phyloP scores from a whole-genome alignment of 257 asterid species.

The Leonotis leonurus region DNA sequence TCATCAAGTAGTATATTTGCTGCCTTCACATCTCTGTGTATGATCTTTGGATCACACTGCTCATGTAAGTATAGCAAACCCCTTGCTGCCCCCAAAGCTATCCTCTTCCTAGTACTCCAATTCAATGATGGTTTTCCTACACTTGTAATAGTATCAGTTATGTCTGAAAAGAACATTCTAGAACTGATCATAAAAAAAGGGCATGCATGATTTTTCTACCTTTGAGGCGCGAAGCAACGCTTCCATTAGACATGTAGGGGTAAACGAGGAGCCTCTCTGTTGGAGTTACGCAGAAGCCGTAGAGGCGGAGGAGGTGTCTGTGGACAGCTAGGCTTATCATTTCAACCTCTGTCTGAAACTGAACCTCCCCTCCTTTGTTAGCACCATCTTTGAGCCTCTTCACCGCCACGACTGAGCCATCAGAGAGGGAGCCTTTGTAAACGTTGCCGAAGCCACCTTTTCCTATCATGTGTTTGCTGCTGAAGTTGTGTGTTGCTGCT shows the following conservation, averaged over 20 bases:
- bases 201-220: too few species aligned
- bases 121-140: constrained; percentile 77
- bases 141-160: background rate
- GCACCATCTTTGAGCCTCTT: constrained; percentile 79
- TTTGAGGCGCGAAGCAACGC: too few species aligned
- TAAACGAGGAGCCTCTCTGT: too few species aligned
- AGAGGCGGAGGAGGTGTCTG: constrained; percentile 59
- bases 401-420: constrained; percentile 80
- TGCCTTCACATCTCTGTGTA: constrained; percentile 97
- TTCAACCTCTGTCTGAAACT: constrained; percentile 89
- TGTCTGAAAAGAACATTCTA: background rate
- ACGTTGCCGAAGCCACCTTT: constrained; percentile 93
- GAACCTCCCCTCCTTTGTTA: constrained; percentile 71
- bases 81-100: constrained; percentile 88
- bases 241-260: constrained; percentile 27
- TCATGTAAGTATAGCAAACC: constrained; percentile 90
- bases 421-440: constrained; percentile 78
- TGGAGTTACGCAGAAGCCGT: too few species aligned
- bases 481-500: constrained; percentile 75
- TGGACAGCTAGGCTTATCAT: constrained; percentile 96
- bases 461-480: constrained; percentile 80
- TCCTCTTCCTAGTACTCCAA: constrained; percentile 79
- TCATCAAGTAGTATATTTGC: constrained; percentile 91
- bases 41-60: constrained; percentile 95
- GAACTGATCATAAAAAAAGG: background rate